Percentiles rank a stretch among this genome's conserved stretches.
These are phyloP conservation scores for Boletus vermiculosoides DNA, from an alignment of 768 basidiomycete species.

Conservation along the genomic window DNA sequence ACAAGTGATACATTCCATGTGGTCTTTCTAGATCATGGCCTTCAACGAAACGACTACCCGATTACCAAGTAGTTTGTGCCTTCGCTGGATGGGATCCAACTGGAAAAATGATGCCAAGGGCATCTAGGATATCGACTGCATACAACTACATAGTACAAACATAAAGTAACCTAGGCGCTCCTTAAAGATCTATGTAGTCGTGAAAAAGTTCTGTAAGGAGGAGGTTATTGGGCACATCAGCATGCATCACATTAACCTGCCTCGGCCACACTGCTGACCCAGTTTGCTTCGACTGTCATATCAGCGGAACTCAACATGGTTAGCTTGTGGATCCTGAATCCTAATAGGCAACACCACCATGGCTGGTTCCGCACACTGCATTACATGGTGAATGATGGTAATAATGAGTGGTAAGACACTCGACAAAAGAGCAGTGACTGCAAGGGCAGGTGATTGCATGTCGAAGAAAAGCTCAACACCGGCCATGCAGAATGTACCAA, in stretches of 20 bases:
- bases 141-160: no score
- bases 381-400: neutral
- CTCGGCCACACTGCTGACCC: neutral
- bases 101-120: neutral
- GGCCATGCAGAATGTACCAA: constrained; percentile 16
- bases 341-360: neutral
- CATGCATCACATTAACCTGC: neutral
- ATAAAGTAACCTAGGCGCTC: neutral
- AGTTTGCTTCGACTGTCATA: neutral
- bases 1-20: no score
- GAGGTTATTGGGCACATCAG: neutral
- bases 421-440: constrained; percentile 4
- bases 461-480: constrained; percentile 4
- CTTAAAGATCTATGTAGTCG: no score
- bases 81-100: neutral
- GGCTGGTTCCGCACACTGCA: neutral
- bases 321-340: neutral
- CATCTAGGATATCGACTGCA: no score
- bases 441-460: constrained; percentile 10
- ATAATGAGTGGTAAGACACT: constrained; percentile 10
- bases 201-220: neutral
- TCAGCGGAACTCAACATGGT: neutral
- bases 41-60: no score
- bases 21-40: neutral
- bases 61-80: neutral